Percentiles rank a stretch among this genome's conserved stretches.
Evolutionary conservation across 1,284 basidiomycete species (phyloP).

Genomic region (Cutaneotrichosporon sp.): DNA sequence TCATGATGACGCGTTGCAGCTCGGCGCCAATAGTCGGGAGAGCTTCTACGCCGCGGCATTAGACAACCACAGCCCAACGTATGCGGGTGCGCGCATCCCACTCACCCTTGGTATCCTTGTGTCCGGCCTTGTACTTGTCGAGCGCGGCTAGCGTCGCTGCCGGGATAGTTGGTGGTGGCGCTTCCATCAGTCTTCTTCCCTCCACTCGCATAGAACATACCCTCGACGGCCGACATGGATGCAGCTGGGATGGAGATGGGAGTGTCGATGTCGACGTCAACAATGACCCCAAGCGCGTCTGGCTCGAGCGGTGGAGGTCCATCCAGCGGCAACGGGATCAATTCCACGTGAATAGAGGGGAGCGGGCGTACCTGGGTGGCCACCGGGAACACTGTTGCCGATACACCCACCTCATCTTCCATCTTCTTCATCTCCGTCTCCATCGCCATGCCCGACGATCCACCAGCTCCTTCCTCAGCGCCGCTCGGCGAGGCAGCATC

Average conservation of each 20-base stretch:
- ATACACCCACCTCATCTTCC: not conserved
- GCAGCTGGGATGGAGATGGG: not conserved
- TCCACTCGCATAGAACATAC: slow-evolving; percentile 3
- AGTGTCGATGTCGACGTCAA: not conserved
- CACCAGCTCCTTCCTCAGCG: not conserved
- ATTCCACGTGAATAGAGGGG: too few species aligned
- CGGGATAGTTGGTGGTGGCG: slow-evolving; percentile 32
- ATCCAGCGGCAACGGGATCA: too few species aligned
- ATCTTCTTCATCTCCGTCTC: not conserved
- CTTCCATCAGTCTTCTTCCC: not conserved
- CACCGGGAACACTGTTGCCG: not conserved
- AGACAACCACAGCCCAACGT: too few species aligned
- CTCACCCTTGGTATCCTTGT: slow-evolving; percentile 53
- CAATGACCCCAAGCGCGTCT: too few species aligned
- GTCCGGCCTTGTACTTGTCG: slow-evolving; percentile 79
- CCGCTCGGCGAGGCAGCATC: not conserved
- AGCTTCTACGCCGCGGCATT: too few species aligned
- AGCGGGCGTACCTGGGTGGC: not conserved
- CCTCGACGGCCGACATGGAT: not conserved
- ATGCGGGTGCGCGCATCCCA: not conserved
- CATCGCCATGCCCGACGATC: not conserved
- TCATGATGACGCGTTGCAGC: too few species aligned
- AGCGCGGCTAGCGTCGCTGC: slow-evolving; percentile 62
- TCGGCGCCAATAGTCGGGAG: too few species aligned
- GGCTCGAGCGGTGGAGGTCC: too few species aligned